Percentiles rank a stretch among this genome's conserved stretches.
Conservation (phyloP, 1,284 basidiomycete genomes). For the Irpex sp. region DNA sequence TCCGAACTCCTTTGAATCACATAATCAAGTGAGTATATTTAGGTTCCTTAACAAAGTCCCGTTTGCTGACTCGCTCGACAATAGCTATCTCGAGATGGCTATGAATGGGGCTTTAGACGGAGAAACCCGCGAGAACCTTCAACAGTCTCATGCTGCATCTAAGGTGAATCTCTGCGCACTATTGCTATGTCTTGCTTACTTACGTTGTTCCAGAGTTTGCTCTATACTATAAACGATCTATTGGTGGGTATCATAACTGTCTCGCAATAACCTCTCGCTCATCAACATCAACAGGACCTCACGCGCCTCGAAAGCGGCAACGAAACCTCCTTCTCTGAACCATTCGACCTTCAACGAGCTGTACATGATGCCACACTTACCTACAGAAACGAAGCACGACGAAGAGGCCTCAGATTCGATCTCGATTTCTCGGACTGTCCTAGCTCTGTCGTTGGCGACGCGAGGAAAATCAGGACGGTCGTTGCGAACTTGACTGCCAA, state of each 20-base stretch:
- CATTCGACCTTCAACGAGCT: constrained; percentile 69
- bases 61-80: constrained; percentile 3
- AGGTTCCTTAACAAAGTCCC: background rate
- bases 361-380: constrained; percentile 70
- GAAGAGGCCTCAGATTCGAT: constrained; percentile 64
- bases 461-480: constrained; percentile 76
- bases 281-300: constrained; percentile 50
- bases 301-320: constrained; percentile 81
- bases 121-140: constrained; percentile 80
- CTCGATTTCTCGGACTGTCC: constrained; percentile 58
- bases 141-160: constrained; percentile 78
- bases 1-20: constrained; percentile 73
- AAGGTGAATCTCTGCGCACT: constrained; percentile 42
- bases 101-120: constrained; percentile 75
- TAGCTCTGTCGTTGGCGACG: constrained; percentile 63
- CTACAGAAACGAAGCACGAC: constrained; percentile 65
- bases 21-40: constrained; percentile 59
- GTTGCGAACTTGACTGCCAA: constrained; percentile 85
- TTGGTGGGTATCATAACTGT: constrained; percentile 37
- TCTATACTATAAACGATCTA: constrained; percentile 86
- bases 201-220: constrained; percentile 44
- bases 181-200: constrained; percentile 2
- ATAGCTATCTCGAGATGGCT: constrained; percentile 82
- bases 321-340: constrained; percentile 80
- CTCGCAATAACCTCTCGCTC: background rate